phyloP scores from a whole-genome alignment of 2,329 filamentous ascomycete genomes.

The Escovopsis sp. region DNA sequence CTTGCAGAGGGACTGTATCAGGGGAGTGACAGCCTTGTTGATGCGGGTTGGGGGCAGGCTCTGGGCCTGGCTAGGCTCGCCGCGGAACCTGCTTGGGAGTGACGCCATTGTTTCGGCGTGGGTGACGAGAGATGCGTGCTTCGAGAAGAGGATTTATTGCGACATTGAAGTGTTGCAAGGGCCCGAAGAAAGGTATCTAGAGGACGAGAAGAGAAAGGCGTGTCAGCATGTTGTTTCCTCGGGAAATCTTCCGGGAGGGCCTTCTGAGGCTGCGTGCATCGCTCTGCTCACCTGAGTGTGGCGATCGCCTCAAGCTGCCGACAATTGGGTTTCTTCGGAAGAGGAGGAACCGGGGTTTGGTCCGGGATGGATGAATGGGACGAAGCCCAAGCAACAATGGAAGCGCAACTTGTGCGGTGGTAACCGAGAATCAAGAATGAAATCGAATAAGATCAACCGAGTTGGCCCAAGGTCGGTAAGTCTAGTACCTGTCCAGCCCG shows the following conservation, averaged over 20 bases:
- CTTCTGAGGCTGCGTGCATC: neutral
- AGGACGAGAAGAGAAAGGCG: neutral
- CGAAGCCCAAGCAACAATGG: too few species aligned
- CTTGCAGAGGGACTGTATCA: constrained; percentile 64
- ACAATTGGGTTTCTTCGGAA: too few species aligned
- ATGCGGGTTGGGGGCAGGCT: constrained; percentile 38
- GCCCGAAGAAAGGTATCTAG: constrained; percentile 7
- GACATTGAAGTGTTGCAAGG: constrained; percentile 17
- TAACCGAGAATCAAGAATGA: too few species aligned
- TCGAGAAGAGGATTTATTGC: constrained; percentile 11
- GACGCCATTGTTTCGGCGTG: constrained; percentile 36
- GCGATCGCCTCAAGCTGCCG: neutral
- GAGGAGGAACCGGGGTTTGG: too few species aligned
- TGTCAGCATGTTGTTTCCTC: too few species aligned
- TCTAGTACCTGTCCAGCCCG: too few species aligned
- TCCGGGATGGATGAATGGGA: too few species aligned
- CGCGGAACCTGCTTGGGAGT: constrained; percentile 47
- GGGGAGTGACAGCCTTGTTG: constrained; percentile 53
- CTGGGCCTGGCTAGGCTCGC: constrained; percentile 35
- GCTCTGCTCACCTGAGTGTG: neutral
- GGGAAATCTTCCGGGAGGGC: too few species aligned
- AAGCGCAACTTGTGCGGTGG: too few species aligned
- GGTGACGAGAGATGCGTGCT: constrained; percentile 17
- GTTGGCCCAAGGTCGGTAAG: too few species aligned
- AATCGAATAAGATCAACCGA: too few species aligned